phyloP scores from a whole-genome alignment of 1,284 basidiomycete genomes.

The Tilletiopsis washingtonensis region DNA sequence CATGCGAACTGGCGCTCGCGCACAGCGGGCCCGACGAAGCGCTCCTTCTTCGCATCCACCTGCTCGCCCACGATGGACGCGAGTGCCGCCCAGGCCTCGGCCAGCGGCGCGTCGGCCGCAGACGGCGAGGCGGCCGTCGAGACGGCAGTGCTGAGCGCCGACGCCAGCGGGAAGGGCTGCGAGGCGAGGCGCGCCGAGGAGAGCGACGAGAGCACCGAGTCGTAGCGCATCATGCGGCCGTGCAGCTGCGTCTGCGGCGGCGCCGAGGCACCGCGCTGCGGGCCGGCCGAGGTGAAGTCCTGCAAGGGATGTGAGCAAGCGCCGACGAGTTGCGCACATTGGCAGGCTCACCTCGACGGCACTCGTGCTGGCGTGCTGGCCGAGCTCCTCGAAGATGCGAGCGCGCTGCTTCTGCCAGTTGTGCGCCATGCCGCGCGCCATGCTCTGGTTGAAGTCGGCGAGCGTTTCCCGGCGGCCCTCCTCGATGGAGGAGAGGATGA shows the following conservation, averaged over 20 bases:
- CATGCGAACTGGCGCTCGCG: slow-evolving; percentile 51
- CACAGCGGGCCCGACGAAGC: slow-evolving; percentile 31
- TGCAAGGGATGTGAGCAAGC: no score
- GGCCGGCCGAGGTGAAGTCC: no score
- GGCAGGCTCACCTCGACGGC: no score
- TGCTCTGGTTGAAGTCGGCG: slow-evolving; percentile 69
- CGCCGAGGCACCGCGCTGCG: slow-evolving; percentile 4
- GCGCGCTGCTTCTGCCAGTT: slow-evolving; percentile 88
- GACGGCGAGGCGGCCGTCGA: slow-evolving; percentile 13
- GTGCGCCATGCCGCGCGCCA: slow-evolving; percentile 65
- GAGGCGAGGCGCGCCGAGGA: slow-evolving; percentile 37
- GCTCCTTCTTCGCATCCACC: slow-evolving; percentile 47
- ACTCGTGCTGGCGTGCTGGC: slow-evolving; percentile 51
- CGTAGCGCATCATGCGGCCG: slow-evolving; percentile 40
- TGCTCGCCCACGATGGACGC: slow-evolving; percentile 51
- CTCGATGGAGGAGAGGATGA: slow-evolving; percentile 85
- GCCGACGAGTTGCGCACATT: no score
- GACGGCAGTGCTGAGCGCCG: slow-evolving; percentile 18
- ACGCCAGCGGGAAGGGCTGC: slow-evolving; percentile 6
- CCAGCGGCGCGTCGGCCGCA: slow-evolving; percentile 42
- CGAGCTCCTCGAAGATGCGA: slow-evolving; percentile 81
- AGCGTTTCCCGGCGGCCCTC: slow-evolving; percentile 77
- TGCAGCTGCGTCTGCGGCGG: slow-evolving; percentile 15
- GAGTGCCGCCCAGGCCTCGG: slow-evolving; percentile 50
- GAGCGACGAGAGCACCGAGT: slow-evolving; percentile 33